Evolutionary conservation across 75 land plant species (phyloP).

Genomic region (Selaginella tamariscina): DNA sequence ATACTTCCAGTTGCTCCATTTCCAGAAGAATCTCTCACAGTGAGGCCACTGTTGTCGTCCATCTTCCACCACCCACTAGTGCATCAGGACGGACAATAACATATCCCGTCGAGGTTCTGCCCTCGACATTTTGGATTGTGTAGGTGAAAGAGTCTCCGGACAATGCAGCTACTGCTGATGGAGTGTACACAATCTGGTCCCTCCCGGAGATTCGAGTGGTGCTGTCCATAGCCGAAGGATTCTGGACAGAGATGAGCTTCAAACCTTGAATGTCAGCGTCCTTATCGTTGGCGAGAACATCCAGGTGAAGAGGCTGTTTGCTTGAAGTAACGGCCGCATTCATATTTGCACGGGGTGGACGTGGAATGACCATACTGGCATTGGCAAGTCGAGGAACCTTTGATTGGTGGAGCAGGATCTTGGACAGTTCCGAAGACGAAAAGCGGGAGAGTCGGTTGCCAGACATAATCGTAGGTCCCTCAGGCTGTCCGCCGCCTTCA

Average conservation of each 20-base stretch:
- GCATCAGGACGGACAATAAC: neutral
- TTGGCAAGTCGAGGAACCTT: neutral
- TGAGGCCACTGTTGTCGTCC: neutral
- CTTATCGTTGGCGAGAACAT: neutral
- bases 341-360: neutral
- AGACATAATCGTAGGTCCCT: conserved; percentile 1
- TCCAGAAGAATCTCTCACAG: neutral
- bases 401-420: neutral
- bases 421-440: neutral
- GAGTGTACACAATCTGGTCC: neutral
- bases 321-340: no score
- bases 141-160: neutral
- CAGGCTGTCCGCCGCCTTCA: neutral
- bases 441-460: neutral
- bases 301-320: neutral
- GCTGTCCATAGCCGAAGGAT: neutral
- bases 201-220: neutral
- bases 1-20: conserved; percentile 2
- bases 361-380: neutral
- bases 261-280: neutral
- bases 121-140: neutral
- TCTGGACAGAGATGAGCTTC: neutral
- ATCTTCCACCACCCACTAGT: neutral
- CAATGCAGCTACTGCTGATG: neutral
- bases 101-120: neutral